A percentile compares a stretch with the other conserved stretches of the same genome.
Evolutionary conservation across 2,329 filamentous ascomycete genomes (phyloP).

Genomic region (Claviceps sp.): DNA sequence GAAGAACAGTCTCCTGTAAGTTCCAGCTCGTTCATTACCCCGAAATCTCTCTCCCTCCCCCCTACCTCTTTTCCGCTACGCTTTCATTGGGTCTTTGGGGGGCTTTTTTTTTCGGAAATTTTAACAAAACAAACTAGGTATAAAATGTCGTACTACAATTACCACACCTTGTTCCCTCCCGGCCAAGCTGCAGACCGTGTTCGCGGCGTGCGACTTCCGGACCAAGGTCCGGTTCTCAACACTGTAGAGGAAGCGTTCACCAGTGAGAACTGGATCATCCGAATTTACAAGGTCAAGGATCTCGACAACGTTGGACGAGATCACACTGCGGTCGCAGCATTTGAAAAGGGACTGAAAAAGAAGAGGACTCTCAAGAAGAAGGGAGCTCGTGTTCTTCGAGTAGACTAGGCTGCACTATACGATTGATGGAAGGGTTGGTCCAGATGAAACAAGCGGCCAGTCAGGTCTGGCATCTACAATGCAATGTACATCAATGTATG

Average conservation of each 20-base stretch:
- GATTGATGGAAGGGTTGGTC: conserved; percentile 9
- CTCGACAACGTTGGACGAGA: conserved; percentile 91
- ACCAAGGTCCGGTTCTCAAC: conserved; percentile 71
- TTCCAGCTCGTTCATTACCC: conserved; percentile 8
- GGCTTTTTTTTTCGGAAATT: too few relatives aligned
- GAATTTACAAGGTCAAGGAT: conserved; percentile 99
- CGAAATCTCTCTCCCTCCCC: not conserved
- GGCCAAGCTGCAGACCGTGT: conserved; percentile 88
- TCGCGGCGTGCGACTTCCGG: conserved; percentile 66
- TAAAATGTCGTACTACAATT: conserved; percentile 99
- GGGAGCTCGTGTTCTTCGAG: conserved; percentile 56
- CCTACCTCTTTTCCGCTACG: too few relatives aligned
- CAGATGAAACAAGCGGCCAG: conserved; percentile 5
- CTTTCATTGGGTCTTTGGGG: too few relatives aligned
- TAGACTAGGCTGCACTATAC: conserved; percentile 41
- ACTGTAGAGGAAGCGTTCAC: conserved; percentile 95
- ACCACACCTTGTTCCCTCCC: conserved; percentile 75
- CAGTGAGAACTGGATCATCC: conserved; percentile 99
- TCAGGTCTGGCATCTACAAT: conserved; percentile 13
- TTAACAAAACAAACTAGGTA: conserved; percentile 49
- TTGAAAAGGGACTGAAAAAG: conserved; percentile 72
- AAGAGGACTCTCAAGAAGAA: conserved; percentile 63
- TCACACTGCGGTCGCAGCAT: conserved; percentile 55
- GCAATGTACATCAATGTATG: conserved; percentile 26
- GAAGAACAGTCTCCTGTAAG: conserved; percentile 98